A percentile compares a stretch with the other conserved stretches of the same genome.
Evolutionary conservation across 805 yeast species (phyloP).

Genomic region (Candida loeiensis): DNA sequence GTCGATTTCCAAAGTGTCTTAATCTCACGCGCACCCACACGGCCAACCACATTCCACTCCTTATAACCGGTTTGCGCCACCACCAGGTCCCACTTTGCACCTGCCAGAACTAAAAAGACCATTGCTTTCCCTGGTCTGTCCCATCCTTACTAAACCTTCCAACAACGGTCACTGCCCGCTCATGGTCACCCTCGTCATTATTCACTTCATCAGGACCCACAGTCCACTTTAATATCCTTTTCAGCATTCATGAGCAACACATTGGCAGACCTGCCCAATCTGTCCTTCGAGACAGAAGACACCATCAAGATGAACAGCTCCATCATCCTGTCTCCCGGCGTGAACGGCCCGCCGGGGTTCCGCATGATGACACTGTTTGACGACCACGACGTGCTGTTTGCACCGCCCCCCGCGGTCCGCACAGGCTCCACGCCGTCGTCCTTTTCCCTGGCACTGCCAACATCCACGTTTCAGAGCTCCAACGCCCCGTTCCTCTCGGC

Average conservation of each 20-base stretch:
- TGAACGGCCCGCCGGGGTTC: neutral
- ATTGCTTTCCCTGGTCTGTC: too few relatives aligned
- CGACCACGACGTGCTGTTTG: slow-evolving; percentile 5
- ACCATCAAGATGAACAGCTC: slow-evolving; percentile 19
- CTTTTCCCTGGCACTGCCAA: slow-evolving; percentile 9
- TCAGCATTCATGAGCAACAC: slow-evolving; percentile 11
- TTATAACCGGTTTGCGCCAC: neutral
- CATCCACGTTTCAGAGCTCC: slow-evolving; percentile 4
- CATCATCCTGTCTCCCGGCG: slow-evolving; percentile 12
- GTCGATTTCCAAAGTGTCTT: neutral
- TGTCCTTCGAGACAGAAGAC: slow-evolving; percentile 21
- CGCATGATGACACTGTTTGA: slow-evolving; percentile 1
- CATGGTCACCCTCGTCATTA: neutral
- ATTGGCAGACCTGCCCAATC: slow-evolving; percentile 17
- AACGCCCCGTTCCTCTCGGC: slow-evolving; percentile 1
- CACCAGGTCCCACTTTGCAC: too few relatives aligned
- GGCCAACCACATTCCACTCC: neutral
- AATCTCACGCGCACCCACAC: neutral
- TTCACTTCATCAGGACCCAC: slow-evolving; percentile 1
- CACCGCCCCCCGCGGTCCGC: slow-evolving; percentile 10
- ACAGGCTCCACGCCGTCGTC: slow-evolving; percentile 12
- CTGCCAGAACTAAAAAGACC: too few relatives aligned
- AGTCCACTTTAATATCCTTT: neutral
- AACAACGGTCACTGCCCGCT: neutral
- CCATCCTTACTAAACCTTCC: too few relatives aligned